Evolutionary conservation across 192 early-diverging fungal genomes (phyloP).

Genomic region (Umbelopsis vinacea): DNA sequence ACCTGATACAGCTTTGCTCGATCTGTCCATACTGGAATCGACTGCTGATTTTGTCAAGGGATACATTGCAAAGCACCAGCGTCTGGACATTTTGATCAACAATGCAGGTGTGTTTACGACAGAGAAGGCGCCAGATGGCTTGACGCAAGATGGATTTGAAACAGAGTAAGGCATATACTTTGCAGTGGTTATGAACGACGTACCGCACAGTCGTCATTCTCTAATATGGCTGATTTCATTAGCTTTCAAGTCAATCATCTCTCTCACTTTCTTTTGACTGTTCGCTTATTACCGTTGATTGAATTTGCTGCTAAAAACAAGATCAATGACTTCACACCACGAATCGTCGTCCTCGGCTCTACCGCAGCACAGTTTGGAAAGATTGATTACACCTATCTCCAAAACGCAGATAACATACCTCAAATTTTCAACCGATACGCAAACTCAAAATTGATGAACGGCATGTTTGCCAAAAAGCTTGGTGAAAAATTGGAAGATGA

Average conservation of each 20-base stretch:
- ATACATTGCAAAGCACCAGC: conserved; percentile 30
- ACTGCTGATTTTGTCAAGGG: conserved; percentile 35
- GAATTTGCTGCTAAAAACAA: neutral
- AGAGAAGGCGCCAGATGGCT: neutral
- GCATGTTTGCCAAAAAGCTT: conserved; percentile 10
- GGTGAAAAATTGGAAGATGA: neutral
- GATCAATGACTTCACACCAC: neutral
- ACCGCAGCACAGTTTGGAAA: neutral
- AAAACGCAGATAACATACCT: neutral
- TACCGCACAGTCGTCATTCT: neutral
- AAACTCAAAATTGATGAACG: conserved; percentile 13
- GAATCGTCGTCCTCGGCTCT: conserved; percentile 7
- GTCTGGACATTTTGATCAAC: conserved; percentile 52
- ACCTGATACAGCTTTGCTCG: neutral
- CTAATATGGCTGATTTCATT: too few species aligned
- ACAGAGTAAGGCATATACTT: neutral
- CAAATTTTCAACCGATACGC: neutral
- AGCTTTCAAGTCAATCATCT: conserved; percentile 27
- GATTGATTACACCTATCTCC: conserved; percentile 1
- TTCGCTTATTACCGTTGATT: neutral
- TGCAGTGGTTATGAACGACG: neutral
- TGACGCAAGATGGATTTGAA: conserved; percentile 17
- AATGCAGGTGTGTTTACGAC: conserved; percentile 49
- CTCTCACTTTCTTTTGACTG: conserved; percentile 6
- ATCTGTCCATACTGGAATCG: conserved; percentile 24